Evolutionary conservation across 768 basidiomycete genomes (phyloP).

Genomic region (Amanita inopinata): DNA sequence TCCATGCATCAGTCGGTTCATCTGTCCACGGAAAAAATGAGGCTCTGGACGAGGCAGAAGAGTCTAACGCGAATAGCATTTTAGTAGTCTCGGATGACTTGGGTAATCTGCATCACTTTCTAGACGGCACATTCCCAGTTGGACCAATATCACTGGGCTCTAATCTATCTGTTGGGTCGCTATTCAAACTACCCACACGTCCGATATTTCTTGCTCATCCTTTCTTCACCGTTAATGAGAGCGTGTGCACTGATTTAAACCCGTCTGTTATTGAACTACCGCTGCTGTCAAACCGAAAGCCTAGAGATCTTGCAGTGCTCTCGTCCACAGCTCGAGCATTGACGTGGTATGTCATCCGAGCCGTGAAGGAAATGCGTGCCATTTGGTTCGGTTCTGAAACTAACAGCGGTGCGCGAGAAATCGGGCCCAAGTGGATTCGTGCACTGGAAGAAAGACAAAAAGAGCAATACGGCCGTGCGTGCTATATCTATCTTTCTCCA

Average conservation of each 20-base stretch:
- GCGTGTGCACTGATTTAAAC: slow-evolving; percentile 22
- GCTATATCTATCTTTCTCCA: slow-evolving; percentile 5
- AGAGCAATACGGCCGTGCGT: slow-evolving; percentile 58
- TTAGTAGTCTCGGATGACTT: slow-evolving; percentile 48
- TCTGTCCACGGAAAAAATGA: slow-evolving; percentile 24
- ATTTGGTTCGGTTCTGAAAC: slow-evolving; percentile 67
- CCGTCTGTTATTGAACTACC: slow-evolving; percentile 46
- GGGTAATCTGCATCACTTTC: slow-evolving; percentile 53
- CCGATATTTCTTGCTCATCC: slow-evolving; percentile 44
- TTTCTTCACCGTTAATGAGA: slow-evolving; percentile 16
- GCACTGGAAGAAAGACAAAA: slow-evolving; percentile 54
- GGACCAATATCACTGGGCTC: slow-evolving; percentile 38
- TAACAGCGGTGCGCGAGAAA: slow-evolving; percentile 55
- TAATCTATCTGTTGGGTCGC: slow-evolving; percentile 21
- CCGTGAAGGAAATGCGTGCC: slow-evolving; percentile 61
- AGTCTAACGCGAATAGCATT: slow-evolving; percentile 53
- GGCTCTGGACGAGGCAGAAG: slow-evolving; percentile 34
- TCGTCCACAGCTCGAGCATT: slow-evolving; percentile 66
- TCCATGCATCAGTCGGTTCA: slow-evolving; percentile 53
- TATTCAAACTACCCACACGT: slow-evolving; percentile 37
- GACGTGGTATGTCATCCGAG: slow-evolving; percentile 59
- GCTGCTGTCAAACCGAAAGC: slow-evolving; percentile 42
- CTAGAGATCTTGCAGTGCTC: slow-evolving; percentile 61
- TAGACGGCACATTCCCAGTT: slow-evolving; percentile 70
- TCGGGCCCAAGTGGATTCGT: slow-evolving; percentile 66